Base-by-base conservation (phyloP, 2,329 filamentous ascomycete species). In the Alternaria angustiovoidea region DNA sequence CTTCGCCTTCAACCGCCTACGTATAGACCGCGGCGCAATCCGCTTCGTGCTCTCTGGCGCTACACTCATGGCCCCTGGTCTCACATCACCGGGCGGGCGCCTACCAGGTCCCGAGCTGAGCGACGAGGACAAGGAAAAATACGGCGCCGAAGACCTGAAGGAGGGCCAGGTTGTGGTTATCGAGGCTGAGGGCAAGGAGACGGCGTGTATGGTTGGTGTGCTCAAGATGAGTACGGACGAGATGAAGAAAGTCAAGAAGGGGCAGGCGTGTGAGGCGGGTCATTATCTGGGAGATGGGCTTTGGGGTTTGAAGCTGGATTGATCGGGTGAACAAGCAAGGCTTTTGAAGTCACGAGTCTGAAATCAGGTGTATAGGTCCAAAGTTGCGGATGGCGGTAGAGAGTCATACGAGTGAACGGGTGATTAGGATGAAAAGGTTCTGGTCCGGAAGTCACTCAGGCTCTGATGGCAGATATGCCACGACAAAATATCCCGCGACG, bases 231-330 rank as follows among this genome's bases (percentile, higher is more conserved):
- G 93, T 3, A 97, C 95, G 0, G 89, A 90, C 79, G 93, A 97
- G 80, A 94, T 97, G 78, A 97, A 95, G 86, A 89, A 88, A 67
- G 94, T 94, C 82, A 93, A 93, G 67, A 98, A 98, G 83, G 95
- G 95, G 0, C 91, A 94, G 6, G 95, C 94, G 16, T 92, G 98
- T 68, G 94, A 98, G 82, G 91, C 93, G 62, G 92, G 92, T 32
- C 95, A 99, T 85, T 98, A 90, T 82, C 78, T 98, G 54, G 95
- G 95, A 0, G 95, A 99, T 83, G 95, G 94, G 18, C 81, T 99
- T 70, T 99, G 95, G 95, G 91, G 85, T 70, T 77, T 96, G 77
- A 80, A 81, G 63, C 76, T 87, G 70, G 84, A 85, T 78, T 87
- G 79, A 82, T 61, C 58, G 30, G 26, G 14, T 47, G 22, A 14